Base-by-base conservation (phyloP, 495 filamentous ascomycete genomes). In the Pseudomonodictys pantanalensis region DNA sequence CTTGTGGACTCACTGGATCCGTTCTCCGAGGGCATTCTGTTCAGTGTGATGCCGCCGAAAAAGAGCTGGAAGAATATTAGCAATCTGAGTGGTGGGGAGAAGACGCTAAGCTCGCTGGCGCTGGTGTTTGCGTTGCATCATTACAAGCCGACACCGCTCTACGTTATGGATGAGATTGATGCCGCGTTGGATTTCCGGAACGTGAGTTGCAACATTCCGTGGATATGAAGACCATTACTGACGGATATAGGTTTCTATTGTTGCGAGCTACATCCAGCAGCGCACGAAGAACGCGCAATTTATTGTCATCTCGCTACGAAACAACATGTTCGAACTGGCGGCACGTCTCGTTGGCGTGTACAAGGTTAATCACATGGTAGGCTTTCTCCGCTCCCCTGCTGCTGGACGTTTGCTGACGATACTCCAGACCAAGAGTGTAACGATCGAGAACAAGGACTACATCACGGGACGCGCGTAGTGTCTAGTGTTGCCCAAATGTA, bases 131-230 rank as follows among this genome's bases (percentile, higher is more conserved):
- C 93, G 43, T 72, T 98, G 67, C 93, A 98, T 75, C 95, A 97
- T 70, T 98, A 96, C 70, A 95, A 96, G 76, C 93, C 93, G 6
- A 98, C 93, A 38, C 93, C 93, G 57, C 74, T 98, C 56, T 98
- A 98, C 73, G 93, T 98, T 50, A 98, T 98, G 93, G 93, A 98
- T 73, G 93, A 98, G 77, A 98, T 98, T 75, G 93, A 98, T 75
- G 93, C 93, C 17, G 93, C 93, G 29, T 70, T 98, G 79, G 93
- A 98, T 78, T 98, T 98, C 79, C 77, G 91, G 71, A 98, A 98
- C 71, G 91, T 93, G 70, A 86, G 90, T 83, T 44, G 2, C 0
- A 29, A 42, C 8, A 10, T 1, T 39, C 23, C 18, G 26, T n/a
- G 5, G 18, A 50, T 30, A 29, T 52, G 24, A 29, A n/a, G 28